Percentiles rank a stretch among this genome's conserved stretches.
Conservation (phyloP, 2,329 filamentous ascomycete genomes). For the Exophiala sp. region DNA sequence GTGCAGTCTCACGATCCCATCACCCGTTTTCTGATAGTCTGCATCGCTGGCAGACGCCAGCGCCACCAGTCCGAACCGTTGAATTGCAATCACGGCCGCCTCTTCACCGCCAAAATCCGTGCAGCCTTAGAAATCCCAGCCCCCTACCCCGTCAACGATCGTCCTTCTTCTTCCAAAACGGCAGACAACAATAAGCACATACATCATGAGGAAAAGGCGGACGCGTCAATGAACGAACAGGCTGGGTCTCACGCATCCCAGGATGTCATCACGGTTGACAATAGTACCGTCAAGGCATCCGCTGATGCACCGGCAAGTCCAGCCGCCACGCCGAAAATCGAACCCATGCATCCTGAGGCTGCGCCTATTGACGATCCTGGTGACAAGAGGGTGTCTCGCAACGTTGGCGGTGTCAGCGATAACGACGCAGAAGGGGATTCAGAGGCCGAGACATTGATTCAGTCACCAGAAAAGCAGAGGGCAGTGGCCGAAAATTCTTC, state of each 20-base stretch:
- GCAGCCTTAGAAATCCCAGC: conserved; percentile 10
- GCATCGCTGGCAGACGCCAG: not conserved
- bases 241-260: conserved; percentile 14
- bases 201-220: conserved; percentile 23
- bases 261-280: conserved; percentile 8
- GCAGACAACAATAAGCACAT: conserved; percentile 18
- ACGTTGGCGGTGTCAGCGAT: conserved; percentile 24
- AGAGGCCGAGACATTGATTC: conserved; percentile 47
- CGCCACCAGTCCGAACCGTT: not conserved
- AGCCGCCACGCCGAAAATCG: conserved; percentile 4
- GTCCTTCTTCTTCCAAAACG: conserved; percentile 25
- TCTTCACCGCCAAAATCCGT: conserved; percentile 12
- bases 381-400: conserved; percentile 31
- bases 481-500: conserved; percentile 30
- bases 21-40: conserved; percentile 1
- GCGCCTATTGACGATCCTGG: not conserved
- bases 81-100: not conserved
- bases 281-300: conserved; percentile 6
- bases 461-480: conserved; percentile 45
- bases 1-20: conserved; percentile 1
- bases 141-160: conserved; percentile 17
- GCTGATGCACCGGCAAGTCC: not conserved
- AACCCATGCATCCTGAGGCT: conserved; percentile 8
- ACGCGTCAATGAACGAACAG: conserved; percentile 18
- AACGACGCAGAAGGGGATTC: conserved; percentile 37